Conservation (phyloP, 768 basidiomycete species). For the Hysterangium stoloniferum region DNA sequence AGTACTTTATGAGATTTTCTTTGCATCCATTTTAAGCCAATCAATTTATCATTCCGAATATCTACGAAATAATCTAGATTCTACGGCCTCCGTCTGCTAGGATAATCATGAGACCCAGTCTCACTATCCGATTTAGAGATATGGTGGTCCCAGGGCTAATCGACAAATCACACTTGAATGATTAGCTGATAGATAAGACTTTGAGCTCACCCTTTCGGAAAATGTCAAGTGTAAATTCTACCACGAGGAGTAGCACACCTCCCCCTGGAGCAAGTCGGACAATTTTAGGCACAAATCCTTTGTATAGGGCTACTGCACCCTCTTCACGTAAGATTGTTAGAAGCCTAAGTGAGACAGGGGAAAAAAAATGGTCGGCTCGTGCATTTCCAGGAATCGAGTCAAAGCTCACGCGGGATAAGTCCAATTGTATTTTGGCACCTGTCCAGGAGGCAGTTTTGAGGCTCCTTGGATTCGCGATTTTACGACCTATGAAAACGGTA, state of each 20-base stretch:
- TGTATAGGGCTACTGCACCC: slow-evolving; percentile 80
- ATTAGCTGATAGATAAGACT: slow-evolving; percentile 1
- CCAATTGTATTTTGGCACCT: slow-evolving; percentile 88
- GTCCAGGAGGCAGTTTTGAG: slow-evolving; percentile 49
- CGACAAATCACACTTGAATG: no score
- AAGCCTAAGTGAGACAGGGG: slow-evolving; percentile 32
- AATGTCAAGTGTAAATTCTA: slow-evolving; percentile 72
- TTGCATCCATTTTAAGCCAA: no score
- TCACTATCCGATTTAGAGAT: no score
- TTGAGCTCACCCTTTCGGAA: slow-evolving; percentile 58
- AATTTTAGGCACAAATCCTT: slow-evolving; percentile 94
- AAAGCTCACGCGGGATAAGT: slow-evolving; percentile 69
- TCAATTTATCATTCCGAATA: no score
- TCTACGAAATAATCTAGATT: no score
- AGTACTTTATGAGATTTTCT: no score
- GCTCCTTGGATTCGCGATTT: slow-evolving; percentile 92
- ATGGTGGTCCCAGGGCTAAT: slow-evolving; percentile 51
- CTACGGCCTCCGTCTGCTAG: no score
- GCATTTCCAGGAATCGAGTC: not conserved
- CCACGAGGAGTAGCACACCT: slow-evolving; percentile 89
- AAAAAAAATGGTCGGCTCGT: not conserved
- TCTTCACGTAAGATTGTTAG: slow-evolving; percentile 80
- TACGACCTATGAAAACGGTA: slow-evolving; percentile 54
- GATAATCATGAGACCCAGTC: no score
- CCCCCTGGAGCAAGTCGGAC: slow-evolving; percentile 93